Evolutionary conservation across 2,329 filamentous ascomycete genomes (phyloP).

Genomic region (Cercospora nicotianae): DNA sequence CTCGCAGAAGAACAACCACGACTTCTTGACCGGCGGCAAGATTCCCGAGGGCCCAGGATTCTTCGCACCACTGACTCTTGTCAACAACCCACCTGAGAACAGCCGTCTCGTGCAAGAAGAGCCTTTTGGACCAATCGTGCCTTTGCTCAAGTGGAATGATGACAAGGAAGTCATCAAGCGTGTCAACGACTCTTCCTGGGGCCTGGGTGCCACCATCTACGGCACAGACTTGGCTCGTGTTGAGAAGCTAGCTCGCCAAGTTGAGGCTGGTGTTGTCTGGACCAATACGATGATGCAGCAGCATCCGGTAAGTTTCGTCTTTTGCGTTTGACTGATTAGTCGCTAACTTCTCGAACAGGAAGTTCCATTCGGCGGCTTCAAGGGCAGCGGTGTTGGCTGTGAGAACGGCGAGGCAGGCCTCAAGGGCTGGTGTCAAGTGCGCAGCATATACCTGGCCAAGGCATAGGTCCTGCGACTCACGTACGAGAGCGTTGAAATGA

Average conservation of each 20-base stretch:
- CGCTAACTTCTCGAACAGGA: constrained; percentile 33
- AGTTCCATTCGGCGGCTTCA: constrained; percentile 68
- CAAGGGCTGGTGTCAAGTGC: constrained; percentile 47
- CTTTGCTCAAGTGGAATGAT: constrained; percentile 78
- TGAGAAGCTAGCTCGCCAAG: constrained; percentile 70
- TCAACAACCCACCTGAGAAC: constrained; percentile 72
- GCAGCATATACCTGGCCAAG: constrained; percentile 47
- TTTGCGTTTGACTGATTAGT: neutral
- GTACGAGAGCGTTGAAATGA: neutral
- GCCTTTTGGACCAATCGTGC: constrained; percentile 89
- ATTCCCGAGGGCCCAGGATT: constrained; percentile 44
- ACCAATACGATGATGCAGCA: constrained; percentile 28
- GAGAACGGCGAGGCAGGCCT: constrained; percentile 54
- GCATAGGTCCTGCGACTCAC: constrained; percentile 5
- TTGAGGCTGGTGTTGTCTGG: constrained; percentile 87
- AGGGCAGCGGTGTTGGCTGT: constrained; percentile 54
- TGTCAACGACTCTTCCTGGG: constrained; percentile 94
- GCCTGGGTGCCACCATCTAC: constrained; percentile 90
- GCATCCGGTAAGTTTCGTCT: constrained; percentile 20
- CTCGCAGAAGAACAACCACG: constrained; percentile 74
- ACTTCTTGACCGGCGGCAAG: constrained; percentile 55
- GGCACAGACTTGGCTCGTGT: constrained; percentile 78
- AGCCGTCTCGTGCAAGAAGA: constrained; percentile 91
- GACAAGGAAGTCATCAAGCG: constrained; percentile 76
- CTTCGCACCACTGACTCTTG: constrained; percentile 65